A percentile compares a stretch with the other conserved stretches of the same genome.
Conservation (phyloP, 495 filamentous ascomycete genomes). For the Tuber melanosporum region DNA sequence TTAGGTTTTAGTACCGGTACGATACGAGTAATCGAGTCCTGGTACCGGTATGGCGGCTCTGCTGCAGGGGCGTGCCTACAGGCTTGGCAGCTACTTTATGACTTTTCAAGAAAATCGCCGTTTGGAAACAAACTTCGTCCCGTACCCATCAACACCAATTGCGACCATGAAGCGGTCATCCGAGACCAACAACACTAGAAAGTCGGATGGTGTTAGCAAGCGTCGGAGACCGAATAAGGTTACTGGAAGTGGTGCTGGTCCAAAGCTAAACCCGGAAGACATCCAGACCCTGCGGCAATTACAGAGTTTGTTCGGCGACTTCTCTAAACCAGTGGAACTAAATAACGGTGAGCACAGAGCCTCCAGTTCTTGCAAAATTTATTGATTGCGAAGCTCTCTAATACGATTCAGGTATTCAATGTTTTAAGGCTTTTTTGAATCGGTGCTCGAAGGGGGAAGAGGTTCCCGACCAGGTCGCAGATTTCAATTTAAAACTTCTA, state of each 20-base stretch:
- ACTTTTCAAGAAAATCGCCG: neutral
- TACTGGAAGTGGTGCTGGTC: neutral
- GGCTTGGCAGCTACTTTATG: neutral
- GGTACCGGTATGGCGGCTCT: neutral
- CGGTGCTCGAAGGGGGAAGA: conserved; percentile 25
- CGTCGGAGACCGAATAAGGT: conserved; percentile 14
- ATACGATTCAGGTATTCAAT: conserved; percentile 26
- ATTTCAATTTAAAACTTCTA: conserved; percentile 29
- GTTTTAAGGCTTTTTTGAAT: conserved; percentile 29
- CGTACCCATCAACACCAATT: neutral
- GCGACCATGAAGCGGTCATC: neutral
- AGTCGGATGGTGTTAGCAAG: conserved; percentile 20
- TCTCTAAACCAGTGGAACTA: conserved; percentile 25
- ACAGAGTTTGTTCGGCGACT: conserved; percentile 29
- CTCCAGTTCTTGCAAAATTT: neutral
- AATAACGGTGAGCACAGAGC: conserved; percentile 25
- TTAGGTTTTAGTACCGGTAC: too few species aligned
- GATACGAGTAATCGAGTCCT: too few species aligned
- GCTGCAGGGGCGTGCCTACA: neutral
- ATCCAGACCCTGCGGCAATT: conserved; percentile 26
- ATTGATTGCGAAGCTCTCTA: neutral
- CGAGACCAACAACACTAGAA: neutral
- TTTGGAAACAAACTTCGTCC: neutral
- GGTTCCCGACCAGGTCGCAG: conserved; percentile 16
- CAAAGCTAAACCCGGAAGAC: conserved; percentile 10